Percentiles rank a stretch among this genome's conserved stretches.
Evolutionary conservation across 2,329 filamentous ascomycete genomes (phyloP).

Genomic region (Monascus ruber): DNA sequence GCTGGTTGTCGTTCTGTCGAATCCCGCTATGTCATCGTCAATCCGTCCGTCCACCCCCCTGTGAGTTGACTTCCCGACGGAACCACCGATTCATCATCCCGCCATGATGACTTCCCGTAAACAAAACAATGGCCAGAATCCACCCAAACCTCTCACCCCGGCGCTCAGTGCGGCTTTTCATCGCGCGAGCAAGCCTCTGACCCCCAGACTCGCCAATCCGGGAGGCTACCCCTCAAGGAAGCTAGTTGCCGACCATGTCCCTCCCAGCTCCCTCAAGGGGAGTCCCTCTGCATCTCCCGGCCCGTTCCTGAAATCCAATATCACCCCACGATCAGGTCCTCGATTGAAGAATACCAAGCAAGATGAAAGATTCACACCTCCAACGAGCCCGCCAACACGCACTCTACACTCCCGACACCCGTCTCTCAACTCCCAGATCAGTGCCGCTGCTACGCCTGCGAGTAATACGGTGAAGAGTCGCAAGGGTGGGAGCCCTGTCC

Average conservation of each 20-base stretch:
- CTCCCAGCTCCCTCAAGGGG: conserved; percentile 22
- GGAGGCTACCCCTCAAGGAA: conserved; percentile 19
- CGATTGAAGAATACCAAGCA: conserved; percentile 52
- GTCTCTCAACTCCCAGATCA: conserved; percentile 14
- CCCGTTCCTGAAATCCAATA: conserved; percentile 52
- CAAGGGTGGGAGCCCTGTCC: conserved; percentile 25
- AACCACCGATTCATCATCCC: conserved; percentile 4
- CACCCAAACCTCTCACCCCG: conserved; percentile 53
- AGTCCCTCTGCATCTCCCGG: conserved; percentile 45
- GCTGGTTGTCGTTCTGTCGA: conserved; percentile 5
- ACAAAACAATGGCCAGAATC: conserved; percentile 37
- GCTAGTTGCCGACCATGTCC: conserved; percentile 22
- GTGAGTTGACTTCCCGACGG: neutral
- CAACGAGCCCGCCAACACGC: conserved; percentile 39
- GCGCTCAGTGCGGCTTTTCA: conserved; percentile 53
- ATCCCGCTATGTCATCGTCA: neutral
- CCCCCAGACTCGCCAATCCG: conserved; percentile 46
- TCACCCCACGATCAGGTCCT: conserved; percentile 68
- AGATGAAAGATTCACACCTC: conserved; percentile 57
- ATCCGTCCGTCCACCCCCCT: neutral
- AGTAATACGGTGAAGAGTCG: conserved; percentile 11
- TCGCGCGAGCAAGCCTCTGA: conserved; percentile 46
- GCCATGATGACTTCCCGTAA: conserved; percentile 42
- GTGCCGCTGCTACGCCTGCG: conserved; percentile 11
- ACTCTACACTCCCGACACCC: conserved; percentile 15